phyloP scores from a whole-genome alignment of 192 early-diverging fungal species.

The Funneliformis geosporum region DNA sequence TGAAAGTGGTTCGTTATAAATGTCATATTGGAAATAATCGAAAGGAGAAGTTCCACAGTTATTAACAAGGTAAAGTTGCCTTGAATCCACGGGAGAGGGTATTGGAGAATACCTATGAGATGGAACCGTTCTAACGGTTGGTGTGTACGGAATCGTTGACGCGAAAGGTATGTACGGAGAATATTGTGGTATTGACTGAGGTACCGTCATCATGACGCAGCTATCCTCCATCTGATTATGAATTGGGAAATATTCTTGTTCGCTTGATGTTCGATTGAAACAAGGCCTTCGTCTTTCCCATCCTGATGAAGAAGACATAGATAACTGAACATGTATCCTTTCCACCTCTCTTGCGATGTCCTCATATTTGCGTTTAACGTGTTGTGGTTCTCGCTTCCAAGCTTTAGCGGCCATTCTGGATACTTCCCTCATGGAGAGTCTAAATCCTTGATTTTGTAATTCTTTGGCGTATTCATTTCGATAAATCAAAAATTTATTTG shows the following conservation, averaged over 20 bases:
- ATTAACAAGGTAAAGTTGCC: neutral
- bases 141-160: neutral
- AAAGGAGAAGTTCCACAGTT: neutral
- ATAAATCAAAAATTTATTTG: conserved; percentile 33
- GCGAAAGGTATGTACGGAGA: neutral
- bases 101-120: neutral
- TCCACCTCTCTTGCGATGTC: conserved; percentile 26
- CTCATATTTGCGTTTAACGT: conserved; percentile 25
- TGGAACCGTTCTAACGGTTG: neutral
- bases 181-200: neutral
- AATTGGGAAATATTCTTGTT: neutral
- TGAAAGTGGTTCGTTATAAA: neutral
- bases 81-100: neutral
- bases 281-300: conserved; percentile 9
- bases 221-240: neutral
- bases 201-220: neutral
- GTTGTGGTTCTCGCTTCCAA: conserved; percentile 26
- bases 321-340: conserved; percentile 18
- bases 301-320: neutral
- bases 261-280: neutral
- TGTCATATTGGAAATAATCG: neutral
- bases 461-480: conserved; percentile 30
- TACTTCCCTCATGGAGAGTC: conserved; percentile 22
- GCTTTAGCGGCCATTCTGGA: conserved; percentile 16
- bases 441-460: neutral